Evolutionary conservation across 176 grass and related monocot genomes (phyloP).

Genomic region (Ampelocalamus luodianensis): DNA sequence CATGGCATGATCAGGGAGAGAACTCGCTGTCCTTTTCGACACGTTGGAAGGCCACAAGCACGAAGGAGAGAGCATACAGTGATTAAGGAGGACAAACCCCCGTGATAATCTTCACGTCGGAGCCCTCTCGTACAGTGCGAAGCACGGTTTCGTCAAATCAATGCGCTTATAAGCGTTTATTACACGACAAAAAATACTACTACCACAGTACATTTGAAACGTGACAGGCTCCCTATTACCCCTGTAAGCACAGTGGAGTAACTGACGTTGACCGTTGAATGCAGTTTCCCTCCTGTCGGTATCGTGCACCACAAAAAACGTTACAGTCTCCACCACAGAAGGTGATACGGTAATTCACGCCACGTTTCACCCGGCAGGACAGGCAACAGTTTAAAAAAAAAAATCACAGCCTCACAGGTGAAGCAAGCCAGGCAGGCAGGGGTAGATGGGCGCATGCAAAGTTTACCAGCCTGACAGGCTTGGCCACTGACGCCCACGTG

Average conservation of each 20-base stretch:
- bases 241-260: not conserved
- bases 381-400: not conserved
- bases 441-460: not conserved
- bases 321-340: not conserved
- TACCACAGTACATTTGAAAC: not conserved
- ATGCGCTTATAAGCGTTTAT: not conserved
- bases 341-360: not conserved
- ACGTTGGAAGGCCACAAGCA: too few species aligned
- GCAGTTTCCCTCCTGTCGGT: not conserved
- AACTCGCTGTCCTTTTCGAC: too few species aligned
- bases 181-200: not conserved
- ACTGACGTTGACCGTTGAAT: not conserved
- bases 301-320: not conserved
- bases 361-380: too few species aligned
- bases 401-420: too few species aligned
- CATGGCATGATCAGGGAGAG: too few species aligned
- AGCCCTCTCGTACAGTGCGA: not conserved
- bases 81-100: too few species aligned
- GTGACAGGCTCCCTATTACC: not conserved
- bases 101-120: too few species aligned
- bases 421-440: not conserved
- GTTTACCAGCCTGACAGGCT: not conserved
- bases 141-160: not conserved
- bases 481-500: constrained; percentile 19
- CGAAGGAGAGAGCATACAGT: too few species aligned